Conservation (phyloP, 371 early-diverging fungal genomes). For the Mucor lusitanicus region DNA sequence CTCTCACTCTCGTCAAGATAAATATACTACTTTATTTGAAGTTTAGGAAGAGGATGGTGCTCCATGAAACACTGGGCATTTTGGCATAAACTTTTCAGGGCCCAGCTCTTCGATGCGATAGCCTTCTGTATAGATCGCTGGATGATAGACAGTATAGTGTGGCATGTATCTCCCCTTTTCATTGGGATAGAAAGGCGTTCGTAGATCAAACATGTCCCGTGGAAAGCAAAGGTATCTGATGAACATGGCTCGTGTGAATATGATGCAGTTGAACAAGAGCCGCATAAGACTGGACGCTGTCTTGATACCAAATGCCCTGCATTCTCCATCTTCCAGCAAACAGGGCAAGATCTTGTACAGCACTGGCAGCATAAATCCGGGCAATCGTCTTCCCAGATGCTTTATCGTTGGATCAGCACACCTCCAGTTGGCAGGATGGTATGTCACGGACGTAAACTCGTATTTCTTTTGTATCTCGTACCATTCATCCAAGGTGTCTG, state of each 20-base stretch:
- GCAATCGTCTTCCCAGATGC: constrained; percentile 17
- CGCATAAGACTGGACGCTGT: neutral
- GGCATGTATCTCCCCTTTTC: constrained; percentile 27
- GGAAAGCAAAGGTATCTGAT: constrained; percentile 27
- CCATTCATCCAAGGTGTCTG: constrained; percentile 46
- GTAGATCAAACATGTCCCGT: constrained; percentile 12
- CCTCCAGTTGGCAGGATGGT: constrained; percentile 26
- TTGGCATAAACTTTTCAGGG: constrained; percentile 31
- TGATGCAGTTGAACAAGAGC: constrained; percentile 8
- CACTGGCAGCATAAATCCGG: constrained; percentile 14
- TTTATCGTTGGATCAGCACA: constrained; percentile 30
- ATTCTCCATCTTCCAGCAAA: constrained; percentile 21
- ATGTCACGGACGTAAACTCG: constrained; percentile 16
- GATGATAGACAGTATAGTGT: constrained; percentile 24
- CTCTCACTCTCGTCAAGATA: neutral
- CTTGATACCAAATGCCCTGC: constrained; percentile 22
- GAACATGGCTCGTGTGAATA: constrained; percentile 17
- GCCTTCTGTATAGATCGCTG: constrained; percentile 22
- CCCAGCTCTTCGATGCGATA: constrained; percentile 30
- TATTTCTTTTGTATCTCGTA: constrained; percentile 30
- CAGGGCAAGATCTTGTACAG: constrained; percentile 25
- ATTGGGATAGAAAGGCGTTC: constrained; percentile 29
- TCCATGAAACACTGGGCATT: constrained; percentile 25
- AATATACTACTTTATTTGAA: neutral
- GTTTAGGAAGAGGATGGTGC: neutral